A percentile compares a stretch with the other conserved stretches of the same genome.
Conservation (phyloP, 331 rosid species). For the Malus hybrid region DNA sequence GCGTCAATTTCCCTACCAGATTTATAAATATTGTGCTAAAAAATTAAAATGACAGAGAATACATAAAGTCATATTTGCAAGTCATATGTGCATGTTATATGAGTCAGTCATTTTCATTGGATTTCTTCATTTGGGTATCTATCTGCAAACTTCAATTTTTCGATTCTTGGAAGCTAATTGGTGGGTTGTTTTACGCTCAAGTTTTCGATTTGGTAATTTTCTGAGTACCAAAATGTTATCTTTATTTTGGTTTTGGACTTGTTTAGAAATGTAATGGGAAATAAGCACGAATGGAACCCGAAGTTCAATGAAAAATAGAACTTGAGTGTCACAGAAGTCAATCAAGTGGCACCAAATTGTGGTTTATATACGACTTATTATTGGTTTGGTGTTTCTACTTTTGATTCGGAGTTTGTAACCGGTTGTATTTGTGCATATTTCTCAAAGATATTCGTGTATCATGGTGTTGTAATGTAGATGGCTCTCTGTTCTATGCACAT, state of each 20-base stretch:
- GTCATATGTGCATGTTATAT: not conserved
- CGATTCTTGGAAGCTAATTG: not conserved
- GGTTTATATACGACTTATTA: no score
- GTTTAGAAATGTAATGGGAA: not conserved
- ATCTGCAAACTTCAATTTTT: not conserved
- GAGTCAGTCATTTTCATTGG: not conserved
- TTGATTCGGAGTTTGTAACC: no score
- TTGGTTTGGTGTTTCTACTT: no score
- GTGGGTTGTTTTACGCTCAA: not conserved
- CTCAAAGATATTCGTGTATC: no score
- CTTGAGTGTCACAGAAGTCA: no score
- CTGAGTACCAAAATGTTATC: not conserved
- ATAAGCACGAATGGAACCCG: no score
- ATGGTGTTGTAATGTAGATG: not conserved
- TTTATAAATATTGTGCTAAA: no score
- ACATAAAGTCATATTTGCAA: not conserved
- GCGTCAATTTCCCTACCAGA: no score
- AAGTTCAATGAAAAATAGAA: no score
- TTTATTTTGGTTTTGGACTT: not conserved
- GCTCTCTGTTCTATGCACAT: not conserved
- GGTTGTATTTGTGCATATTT: no score
- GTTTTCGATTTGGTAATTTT: not conserved
- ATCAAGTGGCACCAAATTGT: no score
- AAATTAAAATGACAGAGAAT: not conserved
- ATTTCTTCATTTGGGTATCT: not conserved